These are phyloP conservation scores for Peronospora belbahrii DNA, from an alignment of 352 stramenopile genomes.

Conservation along the genomic window DNA sequence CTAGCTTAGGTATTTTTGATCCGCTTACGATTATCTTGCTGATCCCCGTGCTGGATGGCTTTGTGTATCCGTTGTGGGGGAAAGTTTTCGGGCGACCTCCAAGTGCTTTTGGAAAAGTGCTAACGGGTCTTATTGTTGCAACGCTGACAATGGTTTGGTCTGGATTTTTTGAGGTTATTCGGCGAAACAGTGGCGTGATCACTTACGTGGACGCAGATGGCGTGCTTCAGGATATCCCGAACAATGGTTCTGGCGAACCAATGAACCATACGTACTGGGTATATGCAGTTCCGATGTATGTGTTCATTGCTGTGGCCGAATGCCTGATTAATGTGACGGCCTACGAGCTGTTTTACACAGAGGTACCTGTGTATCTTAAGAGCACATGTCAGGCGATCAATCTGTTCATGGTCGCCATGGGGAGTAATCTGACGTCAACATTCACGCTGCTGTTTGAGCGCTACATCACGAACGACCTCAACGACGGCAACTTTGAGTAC, in stretches of 20 bases:
- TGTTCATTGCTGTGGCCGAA: constrained; percentile 72
- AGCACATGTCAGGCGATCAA: constrained; percentile 84
- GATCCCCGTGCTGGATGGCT: constrained; percentile 63
- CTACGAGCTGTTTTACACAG: constrained; percentile 85
- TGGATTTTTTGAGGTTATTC: constrained; percentile 73
- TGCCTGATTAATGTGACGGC: constrained; percentile 86
- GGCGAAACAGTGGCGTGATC: constrained; percentile 42
- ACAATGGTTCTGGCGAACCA: constrained; percentile 50
- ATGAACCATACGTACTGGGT: constrained; percentile 84
- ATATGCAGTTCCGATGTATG: constrained; percentile 77
- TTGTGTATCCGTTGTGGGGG: constrained; percentile 67
- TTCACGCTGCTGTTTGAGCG: constrained; percentile 82
- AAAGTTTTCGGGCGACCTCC: constrained; percentile 44
- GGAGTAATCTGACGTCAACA: constrained; percentile 81
- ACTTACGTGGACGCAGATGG: constrained; percentile 25
- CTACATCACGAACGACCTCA: constrained; percentile 66
- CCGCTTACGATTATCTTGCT: constrained; percentile 77
- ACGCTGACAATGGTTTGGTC: constrained; percentile 83
- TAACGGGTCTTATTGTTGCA: constrained; percentile 63
- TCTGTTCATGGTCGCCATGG: constrained; percentile 85
- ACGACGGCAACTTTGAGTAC: constrained; percentile 83
- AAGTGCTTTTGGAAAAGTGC: constrained; percentile 74
- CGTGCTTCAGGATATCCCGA: constrained; percentile 23
- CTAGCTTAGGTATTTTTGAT: constrained; percentile 81
- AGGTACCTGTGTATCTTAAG: constrained; percentile 84